phyloP scores from a whole-genome alignment of 495 filamentous ascomycete species.

The Aspergillus nidulans region DNA sequence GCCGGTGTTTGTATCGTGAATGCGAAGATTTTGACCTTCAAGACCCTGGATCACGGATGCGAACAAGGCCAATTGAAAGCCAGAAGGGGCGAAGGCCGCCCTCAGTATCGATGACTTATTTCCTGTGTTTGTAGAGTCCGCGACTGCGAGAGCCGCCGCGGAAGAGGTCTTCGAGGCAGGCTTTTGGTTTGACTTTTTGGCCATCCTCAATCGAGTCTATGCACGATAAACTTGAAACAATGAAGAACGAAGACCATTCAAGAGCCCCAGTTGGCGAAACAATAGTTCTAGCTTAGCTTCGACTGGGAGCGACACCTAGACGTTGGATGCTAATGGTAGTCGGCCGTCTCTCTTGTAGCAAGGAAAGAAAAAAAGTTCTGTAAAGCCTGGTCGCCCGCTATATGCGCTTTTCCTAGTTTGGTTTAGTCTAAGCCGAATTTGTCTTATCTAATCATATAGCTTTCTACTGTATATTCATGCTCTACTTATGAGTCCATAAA shows the following conservation, averaged over 20 bases:
- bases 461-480: not conserved
- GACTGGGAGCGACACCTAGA: slow-evolving; percentile 23
- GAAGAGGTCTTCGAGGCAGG: slow-evolving; percentile 45
- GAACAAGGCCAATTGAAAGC: slow-evolving; percentile 54
- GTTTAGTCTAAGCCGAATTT: slow-evolving; percentile 22
- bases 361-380: slow-evolving; percentile 47
- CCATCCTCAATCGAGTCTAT: slow-evolving; percentile 36
- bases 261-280: not conserved
- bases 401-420: slow-evolving; percentile 31
- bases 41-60: slow-evolving; percentile 58
- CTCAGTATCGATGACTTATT: slow-evolving; percentile 48
- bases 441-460: slow-evolving; percentile 39
- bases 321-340: slow-evolving; percentile 30
- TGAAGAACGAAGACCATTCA: slow-evolving; percentile 2
- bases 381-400: slow-evolving; percentile 28
- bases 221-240: not conserved
- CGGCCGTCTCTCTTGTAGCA: slow-evolving; percentile 30
- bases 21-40: slow-evolving; percentile 54
- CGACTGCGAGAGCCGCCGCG: slow-evolving; percentile 39
- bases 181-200: slow-evolving; percentile 45
- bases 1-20: slow-evolving; percentile 56
- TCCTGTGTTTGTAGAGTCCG: slow-evolving; percentile 31
- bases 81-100: slow-evolving; percentile 52
- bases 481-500: not conserved
- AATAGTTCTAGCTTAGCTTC: slow-evolving; percentile 8